Conservation (phyloP, 2,329 filamentous ascomycete species). For the Colletotrichum graminicola region DNA sequence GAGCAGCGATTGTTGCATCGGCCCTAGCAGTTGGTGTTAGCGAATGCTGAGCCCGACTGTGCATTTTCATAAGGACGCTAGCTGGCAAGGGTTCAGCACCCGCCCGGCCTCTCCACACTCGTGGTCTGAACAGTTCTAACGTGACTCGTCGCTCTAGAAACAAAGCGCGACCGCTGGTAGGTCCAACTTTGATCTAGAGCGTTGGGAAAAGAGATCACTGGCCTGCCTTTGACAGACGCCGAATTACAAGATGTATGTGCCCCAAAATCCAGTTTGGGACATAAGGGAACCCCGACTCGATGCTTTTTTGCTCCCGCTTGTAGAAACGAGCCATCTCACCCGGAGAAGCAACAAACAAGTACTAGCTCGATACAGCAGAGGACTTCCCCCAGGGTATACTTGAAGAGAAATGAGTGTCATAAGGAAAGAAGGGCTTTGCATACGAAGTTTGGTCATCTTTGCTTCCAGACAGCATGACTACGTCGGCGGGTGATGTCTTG, state of each 20-base stretch:
- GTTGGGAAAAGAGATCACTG: slow-evolving; percentile 45
- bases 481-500: slow-evolving; percentile 94
- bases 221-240: slow-evolving; percentile 15
- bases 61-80: too few relatives aligned
- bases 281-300: not conserved
- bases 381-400: not conserved
- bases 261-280: not conserved
- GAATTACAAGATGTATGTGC: slow-evolving; percentile 44
- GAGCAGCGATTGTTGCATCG: slow-evolving; percentile 89
- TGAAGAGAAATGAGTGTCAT: slow-evolving; percentile 27
- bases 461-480: slow-evolving; percentile 97
- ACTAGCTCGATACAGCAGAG: not conserved
- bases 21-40: slow-evolving; percentile 66
- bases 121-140: slow-evolving; percentile 51
- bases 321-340: not conserved
- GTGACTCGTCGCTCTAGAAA: slow-evolving; percentile 60
- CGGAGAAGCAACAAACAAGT: not conserved
- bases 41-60: not conserved
- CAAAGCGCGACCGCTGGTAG: slow-evolving; percentile 52
- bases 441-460: slow-evolving; percentile 96
- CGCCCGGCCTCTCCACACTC: slow-evolving; percentile 25
- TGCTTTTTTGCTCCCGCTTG: not conserved
- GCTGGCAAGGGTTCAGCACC: not conserved
- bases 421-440: slow-evolving; percentile 52
- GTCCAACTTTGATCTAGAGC: slow-evolving; percentile 58